Percentiles rank a stretch among this genome's conserved stretches.
Conservation (phyloP, 2,329 filamentous ascomycete genomes). For the Colletotrichum spaethianum region DNA sequence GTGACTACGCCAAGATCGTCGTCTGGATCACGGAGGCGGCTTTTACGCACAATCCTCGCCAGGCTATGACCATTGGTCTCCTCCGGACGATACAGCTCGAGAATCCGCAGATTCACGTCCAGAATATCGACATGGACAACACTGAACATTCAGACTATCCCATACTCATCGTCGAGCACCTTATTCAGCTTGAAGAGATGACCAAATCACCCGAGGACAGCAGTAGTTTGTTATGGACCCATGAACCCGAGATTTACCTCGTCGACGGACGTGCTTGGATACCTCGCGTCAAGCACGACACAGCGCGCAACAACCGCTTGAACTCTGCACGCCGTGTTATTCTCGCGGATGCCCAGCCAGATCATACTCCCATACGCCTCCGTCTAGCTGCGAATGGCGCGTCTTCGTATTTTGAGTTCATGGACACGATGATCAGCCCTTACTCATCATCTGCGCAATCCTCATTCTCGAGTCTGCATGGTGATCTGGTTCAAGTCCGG, state of each 20-base stretch:
- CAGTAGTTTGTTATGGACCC: neutral
- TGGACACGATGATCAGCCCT: neutral
- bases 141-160: neutral
- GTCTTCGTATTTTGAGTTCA: neutral
- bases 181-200: constrained; percentile 1
- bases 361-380: neutral
- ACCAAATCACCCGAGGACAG: neutral
- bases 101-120: constrained; percentile 19
- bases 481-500: neutral
- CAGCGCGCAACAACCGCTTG: constrained; percentile 19
- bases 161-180: neutral
- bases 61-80: constrained; percentile 40
- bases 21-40: constrained; percentile 45
- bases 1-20: constrained; percentile 12
- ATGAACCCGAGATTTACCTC: constrained; percentile 20
- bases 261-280: constrained; percentile 3
- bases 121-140: constrained; percentile 32
- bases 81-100: constrained; percentile 29
- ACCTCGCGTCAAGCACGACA: constrained; percentile 30
- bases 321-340: constrained; percentile 15
- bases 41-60: constrained; percentile 37
- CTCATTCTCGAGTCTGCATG: neutral
- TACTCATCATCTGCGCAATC: neutral
- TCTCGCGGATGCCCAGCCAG: neutral
- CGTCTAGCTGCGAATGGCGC: neutral